These are phyloP conservation scores for Auxenochlorella protothecoides DNA, from an alignment of 139 green algal species.

Conservation along the genomic window DNA sequence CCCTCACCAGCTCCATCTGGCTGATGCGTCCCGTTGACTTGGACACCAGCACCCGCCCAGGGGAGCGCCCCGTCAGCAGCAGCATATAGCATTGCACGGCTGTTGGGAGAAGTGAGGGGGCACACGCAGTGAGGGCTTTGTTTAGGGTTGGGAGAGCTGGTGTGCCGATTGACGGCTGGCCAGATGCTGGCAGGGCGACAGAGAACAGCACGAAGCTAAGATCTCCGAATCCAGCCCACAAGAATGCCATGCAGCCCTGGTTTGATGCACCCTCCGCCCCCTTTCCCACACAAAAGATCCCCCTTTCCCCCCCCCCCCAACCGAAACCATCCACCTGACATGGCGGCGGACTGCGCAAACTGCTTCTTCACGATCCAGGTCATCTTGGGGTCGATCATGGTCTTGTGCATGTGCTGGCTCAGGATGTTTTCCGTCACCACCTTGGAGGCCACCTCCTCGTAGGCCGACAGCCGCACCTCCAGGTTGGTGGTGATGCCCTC, in stretches of 20 bases:
- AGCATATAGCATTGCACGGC: constrained; percentile 75
- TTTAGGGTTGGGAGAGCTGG: no score
- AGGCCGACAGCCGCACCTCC: constrained; percentile 42
- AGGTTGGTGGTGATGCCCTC: constrained; percentile 7
- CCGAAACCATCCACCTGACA: constrained; percentile 27
- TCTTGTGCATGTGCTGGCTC: not conserved
- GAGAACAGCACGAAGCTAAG: no score
- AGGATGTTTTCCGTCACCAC: constrained; percentile 70
- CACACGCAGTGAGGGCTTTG: no score
- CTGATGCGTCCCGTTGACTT: constrained; percentile 67
- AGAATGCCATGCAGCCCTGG: no score
- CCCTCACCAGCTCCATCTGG: constrained; percentile 73
- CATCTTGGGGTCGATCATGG: constrained; percentile 9
- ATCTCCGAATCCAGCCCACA: no score
- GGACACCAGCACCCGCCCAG: constrained; percentile 83
- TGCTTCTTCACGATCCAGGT: constrained; percentile 93
- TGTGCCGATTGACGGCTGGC: no score
- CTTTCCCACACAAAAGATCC: no score
- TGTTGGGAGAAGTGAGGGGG: constrained; percentile 5
- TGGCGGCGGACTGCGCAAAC: constrained; percentile 62
- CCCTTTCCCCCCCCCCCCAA: no score
- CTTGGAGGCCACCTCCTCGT: constrained; percentile 79
- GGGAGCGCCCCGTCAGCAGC: constrained; percentile 69
- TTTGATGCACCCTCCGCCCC: no score
- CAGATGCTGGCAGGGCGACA: no score